These are phyloP conservation scores for Geotrichum carabidarum DNA, from an alignment of 1,139 yeast species.

Conservation along the genomic window DNA sequence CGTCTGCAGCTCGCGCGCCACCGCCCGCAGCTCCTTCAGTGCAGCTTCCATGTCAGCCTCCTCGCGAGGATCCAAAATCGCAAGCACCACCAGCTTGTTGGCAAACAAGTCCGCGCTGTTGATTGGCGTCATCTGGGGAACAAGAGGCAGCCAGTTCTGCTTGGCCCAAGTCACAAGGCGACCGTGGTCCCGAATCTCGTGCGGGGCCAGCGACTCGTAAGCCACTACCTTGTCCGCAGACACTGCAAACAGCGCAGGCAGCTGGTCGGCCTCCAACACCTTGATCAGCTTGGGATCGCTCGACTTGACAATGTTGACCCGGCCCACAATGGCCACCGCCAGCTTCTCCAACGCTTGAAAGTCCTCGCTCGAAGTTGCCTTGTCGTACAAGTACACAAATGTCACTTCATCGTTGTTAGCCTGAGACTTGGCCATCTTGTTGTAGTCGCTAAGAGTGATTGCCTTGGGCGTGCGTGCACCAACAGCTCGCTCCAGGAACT, in stretches of 20 bases:
- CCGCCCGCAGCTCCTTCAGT: conserved; percentile 32
- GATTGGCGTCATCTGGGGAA: conserved; percentile 38
- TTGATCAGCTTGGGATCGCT: conserved; percentile 33
- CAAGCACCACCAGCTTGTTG: conserved; percentile 34
- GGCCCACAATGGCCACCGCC: conserved; percentile 35
- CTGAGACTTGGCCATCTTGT: conserved; percentile 20
- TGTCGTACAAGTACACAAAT: conserved; percentile 40
- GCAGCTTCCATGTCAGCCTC: conserved; percentile 28
- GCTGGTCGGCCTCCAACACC: conserved; percentile 30
- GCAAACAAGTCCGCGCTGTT: conserved; percentile 36
- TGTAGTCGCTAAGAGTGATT: conserved; percentile 28
- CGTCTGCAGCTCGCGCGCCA: conserved; percentile 32
- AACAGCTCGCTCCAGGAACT: conserved; percentile 34
- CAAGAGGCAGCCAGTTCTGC: conserved; percentile 36
- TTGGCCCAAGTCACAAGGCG: conserved; percentile 35
- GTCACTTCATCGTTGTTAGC: conserved; percentile 21
- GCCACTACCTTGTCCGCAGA: conserved; percentile 29
- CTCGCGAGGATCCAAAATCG: conserved; percentile 36
- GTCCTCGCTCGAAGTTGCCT: conserved; percentile 39
- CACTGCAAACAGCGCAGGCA: conserved; percentile 36
- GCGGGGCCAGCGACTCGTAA: conserved; percentile 34
- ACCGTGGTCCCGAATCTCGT: conserved; percentile 35
- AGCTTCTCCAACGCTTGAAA: conserved; percentile 38
- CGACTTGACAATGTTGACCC: conserved; percentile 38
- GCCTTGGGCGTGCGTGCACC: conserved; percentile 29